Base-by-base conservation (phyloP, 169 alveolate genomes). In the Besnoitia besnoiti region DNA sequence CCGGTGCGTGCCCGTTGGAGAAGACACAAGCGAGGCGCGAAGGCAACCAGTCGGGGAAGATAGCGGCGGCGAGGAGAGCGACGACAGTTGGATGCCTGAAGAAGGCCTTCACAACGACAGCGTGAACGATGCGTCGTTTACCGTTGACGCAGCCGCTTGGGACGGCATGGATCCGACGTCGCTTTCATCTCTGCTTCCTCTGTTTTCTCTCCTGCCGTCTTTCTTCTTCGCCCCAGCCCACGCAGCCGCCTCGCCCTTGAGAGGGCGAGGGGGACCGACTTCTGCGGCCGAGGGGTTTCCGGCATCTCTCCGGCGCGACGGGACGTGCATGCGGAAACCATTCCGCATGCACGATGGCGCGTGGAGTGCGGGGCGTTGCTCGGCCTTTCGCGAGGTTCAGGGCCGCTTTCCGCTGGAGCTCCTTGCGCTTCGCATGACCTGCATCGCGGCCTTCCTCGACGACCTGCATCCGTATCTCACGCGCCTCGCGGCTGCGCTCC, bases 401-500 rank as follows among this genome's bases (percentile, higher is more conserved):
- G 33, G 33, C 44, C 87, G 30, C 59, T 39, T 10, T 19, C 87
- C 87, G 2, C 40, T 40, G 3, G 87, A 77, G 30, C 59, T 77
- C 33, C 33, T 27, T 39, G 50, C 59, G 59, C n/a, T 77, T 24
- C 87, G 87, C 55, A 39, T 77, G 49, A 24, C 55, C 0, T 2
- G 59, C 14, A 35, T 42, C 19, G 87, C 87, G 21, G 87, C 87
- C 37, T 77, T 77, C 30, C 59, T 77, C 35, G 40, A 42, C 59
- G 87, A 77, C 59, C 61, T 37, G 0, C 59, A 77, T 24, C 87
- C 87, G 40, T 77, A 77, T 55, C 59, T 77, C 44, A 77, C 87
- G 33, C 87, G 87, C n/a, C 59, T 77, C 33, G 40, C 87, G 37
- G 87, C 87, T 77, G 87, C 87, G 59, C 16, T 0, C 4, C n/a